Evolutionary conservation across 129 eudicot species (phyloP), one percentile per base, ranked within the genome.

Genomic region (Artemisia tridentata): DNA sequence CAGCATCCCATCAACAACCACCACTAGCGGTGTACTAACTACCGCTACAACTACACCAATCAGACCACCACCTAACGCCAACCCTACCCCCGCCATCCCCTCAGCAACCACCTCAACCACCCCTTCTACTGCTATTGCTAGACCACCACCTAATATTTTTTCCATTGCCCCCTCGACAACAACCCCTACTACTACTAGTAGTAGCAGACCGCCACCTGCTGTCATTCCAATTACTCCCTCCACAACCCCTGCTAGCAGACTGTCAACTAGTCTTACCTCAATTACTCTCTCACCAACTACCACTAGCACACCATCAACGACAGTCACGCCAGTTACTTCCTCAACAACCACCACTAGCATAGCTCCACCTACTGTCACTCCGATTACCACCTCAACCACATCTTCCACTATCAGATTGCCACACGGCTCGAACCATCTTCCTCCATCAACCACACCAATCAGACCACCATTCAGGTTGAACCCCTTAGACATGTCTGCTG

Each of bases 401-500:
- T 27, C 31, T 27, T 27, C 31, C 31, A 27, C 31, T 0, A 27
- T 27, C 31, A 27, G 31, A 27, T 27, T 27, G 31, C 31, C 31
- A 27, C 31, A 27, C 5, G 31, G 31, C 31, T 27, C 31, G 0
- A 27, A 27, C 31, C 31, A 27, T 27, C 31, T 27, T 27, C 2
- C 31, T 27, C 31, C 31, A 27, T 27, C 31, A 27, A 27, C 31
- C 31, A 27, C 31, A 27, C 31, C 31, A 27, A 27, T 27, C 31
- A 27, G 31, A 27, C 5, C 31, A 27, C 31, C 31, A 3, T 3
- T 27, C 0, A 27, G 31, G 31, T 80, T 80, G 61, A 77, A 2
- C 43, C 6, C 78, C 18, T 53, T 84, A 27, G 68, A 88, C 52
- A 79, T 77, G 71, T 72, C 83, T 47, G 65, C 82, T 1, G 83